phyloP scores from a whole-genome alignment of 768 basidiomycete species.

The Grammothele lineata region DNA sequence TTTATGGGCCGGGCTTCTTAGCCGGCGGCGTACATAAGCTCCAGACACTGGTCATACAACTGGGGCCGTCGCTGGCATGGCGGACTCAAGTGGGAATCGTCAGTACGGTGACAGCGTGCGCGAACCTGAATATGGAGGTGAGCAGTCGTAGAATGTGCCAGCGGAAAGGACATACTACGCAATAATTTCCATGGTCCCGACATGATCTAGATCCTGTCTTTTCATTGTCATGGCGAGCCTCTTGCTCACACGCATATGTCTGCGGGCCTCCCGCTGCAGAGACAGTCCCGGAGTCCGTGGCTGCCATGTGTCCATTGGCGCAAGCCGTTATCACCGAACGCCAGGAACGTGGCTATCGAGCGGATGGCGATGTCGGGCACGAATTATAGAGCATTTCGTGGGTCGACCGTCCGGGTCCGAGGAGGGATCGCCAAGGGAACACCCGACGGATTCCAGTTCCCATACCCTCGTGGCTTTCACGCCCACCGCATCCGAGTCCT shows the following conservation, averaged over 20 bases:
- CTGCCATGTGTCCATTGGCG: neutral
- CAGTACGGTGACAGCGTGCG: too few relatives aligned
- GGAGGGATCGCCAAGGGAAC: slow-evolving; percentile 11
- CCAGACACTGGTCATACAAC: slow-evolving; percentile 6
- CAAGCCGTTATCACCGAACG: slow-evolving; percentile 10
- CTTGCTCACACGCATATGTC: neutral
- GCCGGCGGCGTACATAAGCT: slow-evolving; percentile 14
- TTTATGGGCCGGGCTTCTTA: slow-evolving; percentile 9
- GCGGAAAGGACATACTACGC: neutral
- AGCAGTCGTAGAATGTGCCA: too few relatives aligned
- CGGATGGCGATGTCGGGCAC: slow-evolving; percentile 14
- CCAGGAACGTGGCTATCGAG: slow-evolving; percentile 4
- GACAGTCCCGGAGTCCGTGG: too few relatives aligned
- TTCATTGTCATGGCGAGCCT: slow-evolving; percentile 11
- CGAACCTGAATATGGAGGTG: too few relatives aligned
- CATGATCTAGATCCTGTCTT: slow-evolving; percentile 1
- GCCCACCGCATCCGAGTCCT: too few relatives aligned
- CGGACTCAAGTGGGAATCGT: too few relatives aligned
- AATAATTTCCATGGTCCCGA: slow-evolving; percentile 3
- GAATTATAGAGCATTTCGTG: neutral
- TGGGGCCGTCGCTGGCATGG: slow-evolving; percentile 7
- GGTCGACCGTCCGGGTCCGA: neutral
- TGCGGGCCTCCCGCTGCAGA: too few relatives aligned
- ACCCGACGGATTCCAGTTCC: too few relatives aligned
- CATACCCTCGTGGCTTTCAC: too few relatives aligned